These are phyloP conservation scores for Colletotrichum magnum DNA, from an alignment of 2,329 filamentous ascomycete genomes.

Conservation along the genomic window DNA sequence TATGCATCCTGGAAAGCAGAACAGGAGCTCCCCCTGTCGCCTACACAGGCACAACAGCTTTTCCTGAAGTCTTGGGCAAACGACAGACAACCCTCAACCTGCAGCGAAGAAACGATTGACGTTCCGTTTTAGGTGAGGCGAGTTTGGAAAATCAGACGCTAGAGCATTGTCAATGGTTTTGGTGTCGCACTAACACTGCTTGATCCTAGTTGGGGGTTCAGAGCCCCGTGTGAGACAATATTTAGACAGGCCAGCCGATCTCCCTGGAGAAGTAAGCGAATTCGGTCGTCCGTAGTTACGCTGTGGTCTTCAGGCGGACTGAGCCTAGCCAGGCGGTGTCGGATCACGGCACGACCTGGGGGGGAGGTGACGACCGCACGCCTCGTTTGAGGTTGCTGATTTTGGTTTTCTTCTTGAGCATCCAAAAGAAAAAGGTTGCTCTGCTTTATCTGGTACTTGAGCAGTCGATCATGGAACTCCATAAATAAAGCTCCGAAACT, in stretches of 20 bases:
- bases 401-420: no score
- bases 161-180: conserved; percentile 18
- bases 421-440: no score
- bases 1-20: no score
- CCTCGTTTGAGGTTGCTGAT: not conserved
- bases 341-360: not conserved
- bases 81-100: not conserved
- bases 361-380: not conserved
- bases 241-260: not conserved
- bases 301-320: not conserved
- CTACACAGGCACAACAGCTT: not conserved
- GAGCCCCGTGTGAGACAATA: conserved; percentile 28
- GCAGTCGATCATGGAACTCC: no score
- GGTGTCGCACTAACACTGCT: conserved; percentile 24
- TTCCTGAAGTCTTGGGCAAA: not conserved
- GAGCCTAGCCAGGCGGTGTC: not conserved
- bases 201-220: not conserved
- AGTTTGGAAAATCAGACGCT: conserved; percentile 25
- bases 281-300: not conserved
- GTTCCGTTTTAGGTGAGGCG: not conserved
- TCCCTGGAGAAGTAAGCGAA: not conserved
- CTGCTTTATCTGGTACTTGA: no score
- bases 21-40: no score
- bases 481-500: no score
- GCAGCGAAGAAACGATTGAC: not conserved